These are phyloP conservation scores for Jaapia argillacea DNA, from an alignment of 768 basidiomycete genomes.

Conservation along the genomic window DNA sequence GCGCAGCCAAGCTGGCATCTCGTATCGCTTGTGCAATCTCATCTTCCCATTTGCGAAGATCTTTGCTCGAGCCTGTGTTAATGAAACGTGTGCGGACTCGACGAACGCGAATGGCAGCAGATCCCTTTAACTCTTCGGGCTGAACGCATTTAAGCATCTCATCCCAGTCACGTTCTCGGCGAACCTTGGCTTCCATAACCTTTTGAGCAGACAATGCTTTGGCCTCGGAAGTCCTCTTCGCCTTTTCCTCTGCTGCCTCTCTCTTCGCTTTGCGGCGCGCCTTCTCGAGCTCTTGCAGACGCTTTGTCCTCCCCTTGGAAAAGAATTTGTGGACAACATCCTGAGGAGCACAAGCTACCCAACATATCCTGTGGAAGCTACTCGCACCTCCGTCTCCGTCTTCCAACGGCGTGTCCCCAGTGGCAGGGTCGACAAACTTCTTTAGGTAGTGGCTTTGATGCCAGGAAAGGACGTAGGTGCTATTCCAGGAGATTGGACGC, in stretches of 20 bases:
- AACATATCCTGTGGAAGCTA: slow-evolving; percentile 36
- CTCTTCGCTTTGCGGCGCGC: slow-evolving; percentile 25
- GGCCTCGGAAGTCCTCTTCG: slow-evolving; percentile 30
- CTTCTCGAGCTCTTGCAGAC: slow-evolving; percentile 33
- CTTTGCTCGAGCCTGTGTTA: slow-evolving; percentile 41
- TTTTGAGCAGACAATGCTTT: slow-evolving; percentile 50
- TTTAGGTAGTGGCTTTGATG: slow-evolving; percentile 59
- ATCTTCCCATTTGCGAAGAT: slow-evolving; percentile 49
- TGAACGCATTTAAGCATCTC: slow-evolving; percentile 43
- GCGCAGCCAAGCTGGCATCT: slow-evolving; percentile 41
- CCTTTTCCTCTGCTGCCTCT: slow-evolving; percentile 18
- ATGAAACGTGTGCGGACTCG: slow-evolving; percentile 48
- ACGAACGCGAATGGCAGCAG: slow-evolving; percentile 40
- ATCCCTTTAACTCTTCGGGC: slow-evolving; percentile 38
- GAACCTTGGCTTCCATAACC: slow-evolving; percentile 47
- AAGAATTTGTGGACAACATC: slow-evolving; percentile 38
- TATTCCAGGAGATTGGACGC: slow-evolving; percentile 48
- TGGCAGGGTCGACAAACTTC: slow-evolving; percentile 32
- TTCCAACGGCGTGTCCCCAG: slow-evolving; percentile 37
- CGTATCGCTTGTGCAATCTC: slow-evolving; percentile 46
- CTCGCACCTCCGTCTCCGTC: slow-evolving; percentile 29
- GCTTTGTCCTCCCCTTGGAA: slow-evolving; percentile 25
- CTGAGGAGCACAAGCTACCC: slow-evolving; percentile 46
- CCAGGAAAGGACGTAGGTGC: slow-evolving; percentile 52
- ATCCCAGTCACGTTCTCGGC: slow-evolving; percentile 61